phyloP scores from a whole-genome alignment of 208 protist genomes.

The Wallacemonas sp. region DNA sequence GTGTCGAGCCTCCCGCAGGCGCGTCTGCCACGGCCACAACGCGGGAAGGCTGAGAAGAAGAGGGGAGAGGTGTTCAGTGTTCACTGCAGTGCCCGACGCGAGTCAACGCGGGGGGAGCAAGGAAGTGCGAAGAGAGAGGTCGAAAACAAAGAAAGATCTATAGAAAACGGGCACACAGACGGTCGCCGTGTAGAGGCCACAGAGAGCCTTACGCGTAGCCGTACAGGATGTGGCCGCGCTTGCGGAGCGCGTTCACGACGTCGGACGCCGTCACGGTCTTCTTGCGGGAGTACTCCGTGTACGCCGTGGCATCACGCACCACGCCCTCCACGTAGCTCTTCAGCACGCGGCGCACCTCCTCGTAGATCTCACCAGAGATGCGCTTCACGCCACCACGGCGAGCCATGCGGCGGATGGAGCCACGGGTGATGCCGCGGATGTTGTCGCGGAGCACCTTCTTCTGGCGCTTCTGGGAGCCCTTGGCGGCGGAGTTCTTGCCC shows the following conservation, averaged over 20 bases:
- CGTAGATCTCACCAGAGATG: conserved; percentile 74
- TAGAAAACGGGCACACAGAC: not conserved
- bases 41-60: no score
- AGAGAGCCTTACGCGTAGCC: conserved; percentile 58
- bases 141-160: not conserved
- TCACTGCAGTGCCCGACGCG: no score
- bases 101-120: no score
- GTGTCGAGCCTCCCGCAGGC: no score
- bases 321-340: conserved; percentile 84
- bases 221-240: conserved; percentile 87
- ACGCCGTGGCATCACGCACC: conserved; percentile 77
- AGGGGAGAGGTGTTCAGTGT: no score
- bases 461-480: conserved; percentile 77
- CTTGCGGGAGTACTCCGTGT: conserved; percentile 82
- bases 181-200: not conserved
- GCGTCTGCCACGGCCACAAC: no score
- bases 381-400: conserved; percentile 92
- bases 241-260: conserved; percentile 89
- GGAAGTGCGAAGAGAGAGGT: no score
- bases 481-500: conserved; percentile 22
- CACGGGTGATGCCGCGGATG: conserved; percentile 83
- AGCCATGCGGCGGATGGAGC: conserved; percentile 88
- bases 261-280: conserved; percentile 86
- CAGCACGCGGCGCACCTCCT: conserved; percentile 73
- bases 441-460: conserved; percentile 88